Evolutionary conservation across 164 flowering plant genomes (phyloP).

Genomic region (Aristolochia californica): DNA sequence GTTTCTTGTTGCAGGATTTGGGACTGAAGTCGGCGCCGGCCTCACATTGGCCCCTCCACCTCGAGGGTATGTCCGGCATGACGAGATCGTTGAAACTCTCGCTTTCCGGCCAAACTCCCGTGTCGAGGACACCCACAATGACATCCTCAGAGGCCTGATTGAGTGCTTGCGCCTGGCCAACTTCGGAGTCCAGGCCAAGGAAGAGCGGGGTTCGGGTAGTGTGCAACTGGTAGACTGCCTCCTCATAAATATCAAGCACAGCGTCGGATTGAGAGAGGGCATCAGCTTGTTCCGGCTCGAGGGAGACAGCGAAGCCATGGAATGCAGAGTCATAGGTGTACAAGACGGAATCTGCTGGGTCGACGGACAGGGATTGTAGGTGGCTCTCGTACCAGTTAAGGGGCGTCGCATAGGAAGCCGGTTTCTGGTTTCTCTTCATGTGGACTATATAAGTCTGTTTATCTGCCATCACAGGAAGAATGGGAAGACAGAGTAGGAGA

Average conservation of each 20-base stretch:
- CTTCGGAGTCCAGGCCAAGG: constrained; percentile 31
- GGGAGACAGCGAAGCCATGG: constrained; percentile 65
- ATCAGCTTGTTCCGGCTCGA: constrained; percentile 34
- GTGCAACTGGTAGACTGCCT: constrained; percentile 51
- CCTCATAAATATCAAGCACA: constrained; percentile 51
- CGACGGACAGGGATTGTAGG: constrained; percentile 37
- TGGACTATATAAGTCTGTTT: constrained; percentile 61
- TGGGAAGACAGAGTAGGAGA: background rate
- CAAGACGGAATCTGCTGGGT: constrained; percentile 11
- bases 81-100: constrained; percentile 42
- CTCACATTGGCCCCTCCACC: constrained; percentile 67
- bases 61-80: constrained; percentile 42
- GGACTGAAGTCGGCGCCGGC: constrained; percentile 41
- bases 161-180: constrained; percentile 28
- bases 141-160: constrained; percentile 43
- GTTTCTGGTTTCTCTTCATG: constrained; percentile 39
- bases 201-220: constrained; percentile 71
- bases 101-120: constrained; percentile 85
- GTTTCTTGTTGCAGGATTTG: constrained; percentile 52
- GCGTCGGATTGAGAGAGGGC: constrained; percentile 34
- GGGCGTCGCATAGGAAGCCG: constrained; percentile 32
- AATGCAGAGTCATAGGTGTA: constrained; percentile 49
- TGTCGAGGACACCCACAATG: constrained; percentile 65
- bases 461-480: constrained; percentile 2
- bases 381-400: constrained; percentile 51